Base-by-base conservation (phyloP, 164 flowering plant genomes). In the Kalanchoe fedtschenkoi region DNA sequence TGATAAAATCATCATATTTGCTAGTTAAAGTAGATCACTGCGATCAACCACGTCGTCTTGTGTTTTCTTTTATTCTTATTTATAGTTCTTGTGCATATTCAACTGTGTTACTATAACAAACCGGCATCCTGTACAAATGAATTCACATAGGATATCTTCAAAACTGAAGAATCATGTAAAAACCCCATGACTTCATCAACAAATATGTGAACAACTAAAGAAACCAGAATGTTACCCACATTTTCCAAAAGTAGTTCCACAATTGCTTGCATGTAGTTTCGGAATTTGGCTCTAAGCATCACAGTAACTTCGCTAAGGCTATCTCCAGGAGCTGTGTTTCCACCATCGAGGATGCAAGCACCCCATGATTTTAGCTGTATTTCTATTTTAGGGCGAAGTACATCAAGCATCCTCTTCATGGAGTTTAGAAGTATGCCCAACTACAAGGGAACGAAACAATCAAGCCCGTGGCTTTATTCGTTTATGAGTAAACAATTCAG, bases 361-460 rank as follows among this genome's bases (percentile, higher is more conserved):
- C 87, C 87, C 91, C 97, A 88, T 34, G 83, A 73, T 72, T 85
- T 91, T 38, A 95, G 69, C 67, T 82, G 87, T 24, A 72, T 59
- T 71, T 91, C 97, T 63, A 91, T 79, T 71, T 71, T 85, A 33
- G 99, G 99, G 6, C 85, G 84, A 35, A 95, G 75, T 61, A 79
- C 76, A 74, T 95, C 97, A 34, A 95, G 81, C 86, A 85, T 80
- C 72, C 96, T 83, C 75, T 89, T 95, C 88, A 95, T 72, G 34
- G 97, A 88, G 71, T 95, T 95, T 71, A 90, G 65, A 30, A 90
- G 72, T 63, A 88, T 72, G 51, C 97, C 99, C 53, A 95, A 76
- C 99, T 95, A 82, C 63, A 71, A 71, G 62, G 58, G 24, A 68
- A 63, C 66, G 62, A 11, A 28, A 46, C 28, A 62, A 21, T 61